Conservation (phyloP, 2,329 filamentous ascomycete genomes). For the Colletotrichum tropicale region DNA sequence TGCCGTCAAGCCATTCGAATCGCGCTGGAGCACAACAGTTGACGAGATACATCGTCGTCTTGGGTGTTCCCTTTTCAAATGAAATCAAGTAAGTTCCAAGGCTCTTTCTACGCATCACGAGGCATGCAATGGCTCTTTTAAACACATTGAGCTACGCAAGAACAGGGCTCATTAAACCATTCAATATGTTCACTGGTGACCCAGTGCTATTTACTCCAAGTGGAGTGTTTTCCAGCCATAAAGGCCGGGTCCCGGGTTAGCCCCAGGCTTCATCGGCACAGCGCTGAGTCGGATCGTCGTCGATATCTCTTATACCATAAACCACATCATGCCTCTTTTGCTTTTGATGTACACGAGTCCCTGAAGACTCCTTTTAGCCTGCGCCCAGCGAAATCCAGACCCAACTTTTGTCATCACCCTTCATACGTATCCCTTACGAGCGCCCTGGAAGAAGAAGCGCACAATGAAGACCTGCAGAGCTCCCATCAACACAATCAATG, state of each 20-base stretch:
- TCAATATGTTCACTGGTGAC: background rate
- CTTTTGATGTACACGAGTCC: constrained; percentile 20
- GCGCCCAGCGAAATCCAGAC: constrained; percentile 11
- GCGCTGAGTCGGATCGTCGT: constrained; percentile 12
- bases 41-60: background rate
- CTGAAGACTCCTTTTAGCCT: constrained; percentile 6
- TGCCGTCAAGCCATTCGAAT: background rate
- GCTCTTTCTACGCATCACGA: background rate
- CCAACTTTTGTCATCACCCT: constrained; percentile 21
- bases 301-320: constrained; percentile 15
- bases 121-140: background rate
- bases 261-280: background rate
- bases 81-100: background rate
- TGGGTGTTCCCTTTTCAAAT: background rate
- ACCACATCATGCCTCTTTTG: constrained; percentile 16
- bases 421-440: constrained; percentile 73
- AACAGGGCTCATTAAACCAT: background rate
- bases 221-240: background rate
- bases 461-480: constrained; percentile 96
- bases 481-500: constrained; percentile 93
- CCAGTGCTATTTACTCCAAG: background rate
- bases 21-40: background rate
- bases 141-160: background rate
- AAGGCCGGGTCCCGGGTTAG: background rate
- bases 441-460: constrained; percentile 93